These are phyloP conservation scores for Neurospora sp. DNA, from an alignment of 495 filamentous ascomycete species.

Conservation along the genomic window DNA sequence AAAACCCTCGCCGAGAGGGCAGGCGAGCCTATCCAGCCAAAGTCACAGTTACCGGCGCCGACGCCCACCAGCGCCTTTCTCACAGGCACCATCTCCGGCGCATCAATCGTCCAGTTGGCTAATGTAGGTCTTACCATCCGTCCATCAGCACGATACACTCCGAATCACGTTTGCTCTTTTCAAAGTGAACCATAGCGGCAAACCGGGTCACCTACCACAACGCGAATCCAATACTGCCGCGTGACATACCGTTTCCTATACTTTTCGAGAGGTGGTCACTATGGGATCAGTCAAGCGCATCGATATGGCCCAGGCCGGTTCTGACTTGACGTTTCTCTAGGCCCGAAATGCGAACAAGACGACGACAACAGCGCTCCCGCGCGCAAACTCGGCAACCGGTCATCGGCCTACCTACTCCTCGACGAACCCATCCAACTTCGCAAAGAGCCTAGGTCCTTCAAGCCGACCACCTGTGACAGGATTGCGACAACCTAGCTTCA, in stretches of 20 bases:
- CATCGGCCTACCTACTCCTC: slow-evolving; percentile 13
- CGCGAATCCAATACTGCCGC: neutral
- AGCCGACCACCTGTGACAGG: slow-evolving; percentile 37
- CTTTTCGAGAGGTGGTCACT: neutral
- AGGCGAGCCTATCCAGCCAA: slow-evolving; percentile 32
- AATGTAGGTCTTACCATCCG: slow-evolving; percentile 4
- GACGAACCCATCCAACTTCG: slow-evolving; percentile 33
- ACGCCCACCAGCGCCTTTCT: neutral
- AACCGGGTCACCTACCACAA: neutral
- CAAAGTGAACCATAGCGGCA: neutral
- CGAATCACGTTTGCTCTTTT: neutral
- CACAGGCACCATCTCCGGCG: slow-evolving; percentile 8
- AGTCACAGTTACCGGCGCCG: slow-evolving; percentile 14
- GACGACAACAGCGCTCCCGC: neutral
- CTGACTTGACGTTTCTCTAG: neutral
- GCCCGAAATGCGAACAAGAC: neutral
- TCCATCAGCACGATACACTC: neutral
- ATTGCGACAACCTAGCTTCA: slow-evolving; percentile 36
- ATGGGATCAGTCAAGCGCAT: neutral
- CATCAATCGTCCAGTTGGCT: slow-evolving; percentile 13
- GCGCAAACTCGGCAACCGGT: neutral
- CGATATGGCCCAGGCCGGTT: neutral
- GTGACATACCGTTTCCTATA: neutral
- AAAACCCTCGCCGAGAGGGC: slow-evolving; percentile 50
- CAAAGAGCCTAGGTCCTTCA: slow-evolving; percentile 47